Conservation (phyloP, 2,329 filamentous ascomycete species). For the Lomentospora prolificans region DNA sequence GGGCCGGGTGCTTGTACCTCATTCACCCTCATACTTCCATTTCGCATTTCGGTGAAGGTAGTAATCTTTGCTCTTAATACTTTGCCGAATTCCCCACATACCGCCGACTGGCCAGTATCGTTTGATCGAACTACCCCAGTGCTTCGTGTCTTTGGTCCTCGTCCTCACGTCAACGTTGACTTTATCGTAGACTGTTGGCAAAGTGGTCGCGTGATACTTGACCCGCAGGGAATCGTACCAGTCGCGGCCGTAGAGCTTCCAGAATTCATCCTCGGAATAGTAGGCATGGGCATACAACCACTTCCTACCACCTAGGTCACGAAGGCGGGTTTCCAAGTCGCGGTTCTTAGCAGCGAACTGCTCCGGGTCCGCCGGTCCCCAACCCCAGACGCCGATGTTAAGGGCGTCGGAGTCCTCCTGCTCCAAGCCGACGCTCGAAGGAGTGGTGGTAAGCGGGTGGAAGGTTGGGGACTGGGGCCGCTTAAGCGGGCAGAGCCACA, state of each 20-base stretch:
- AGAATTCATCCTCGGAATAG: conserved; percentile 65
- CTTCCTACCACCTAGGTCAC: conserved; percentile 65
- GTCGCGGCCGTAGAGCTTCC: conserved; percentile 46
- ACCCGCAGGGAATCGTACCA: conserved; percentile 53
- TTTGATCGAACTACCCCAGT: conserved; percentile 33
- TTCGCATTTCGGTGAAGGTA: conserved; percentile 39
- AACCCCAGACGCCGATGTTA: conserved; percentile 71
- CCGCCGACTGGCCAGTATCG: conserved; percentile 46
- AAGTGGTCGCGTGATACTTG: conserved; percentile 51
- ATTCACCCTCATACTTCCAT: conserved; percentile 30
- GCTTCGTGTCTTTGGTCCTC: conserved; percentile 22
- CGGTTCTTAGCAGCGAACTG: conserved; percentile 63
- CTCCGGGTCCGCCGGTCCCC: conserved; percentile 45
- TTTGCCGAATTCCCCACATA: conserved; percentile 48
- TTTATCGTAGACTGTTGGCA: conserved; percentile 65
- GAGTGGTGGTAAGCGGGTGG: conserved; percentile 37
- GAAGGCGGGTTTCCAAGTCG: conserved; percentile 58
- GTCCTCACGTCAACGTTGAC: conserved; percentile 45
- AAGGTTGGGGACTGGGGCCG: conserved; percentile 40
- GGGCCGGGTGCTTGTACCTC: too few species aligned
- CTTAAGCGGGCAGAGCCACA: conserved; percentile 49
- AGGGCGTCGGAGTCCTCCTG: conserved; percentile 30
- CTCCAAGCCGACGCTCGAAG: conserved; percentile 15
- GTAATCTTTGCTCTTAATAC: conserved; percentile 48
- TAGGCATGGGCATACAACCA: conserved; percentile 84